Conservation (phyloP, 257 asterid genomes). For the Misopates orontium region DNA sequence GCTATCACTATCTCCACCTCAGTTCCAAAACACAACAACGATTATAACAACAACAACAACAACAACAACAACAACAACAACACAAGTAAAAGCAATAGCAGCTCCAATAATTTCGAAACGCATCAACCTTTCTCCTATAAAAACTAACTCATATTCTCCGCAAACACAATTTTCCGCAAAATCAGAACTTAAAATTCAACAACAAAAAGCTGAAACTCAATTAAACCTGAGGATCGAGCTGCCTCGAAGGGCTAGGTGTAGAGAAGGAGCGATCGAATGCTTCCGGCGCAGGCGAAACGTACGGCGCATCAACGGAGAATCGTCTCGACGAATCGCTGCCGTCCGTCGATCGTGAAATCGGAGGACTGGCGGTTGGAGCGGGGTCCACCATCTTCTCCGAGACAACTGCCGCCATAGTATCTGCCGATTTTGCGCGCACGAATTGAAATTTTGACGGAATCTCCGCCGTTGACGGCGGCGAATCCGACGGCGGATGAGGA, state of each 20-base stretch:
- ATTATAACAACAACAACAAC: background rate
- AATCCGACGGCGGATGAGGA: background rate
- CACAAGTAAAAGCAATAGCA: background rate
- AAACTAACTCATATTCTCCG: no score
- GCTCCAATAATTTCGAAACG: background rate
- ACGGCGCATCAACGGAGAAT: slow-evolving; percentile 38
- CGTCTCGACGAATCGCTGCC: slow-evolving; percentile 41
- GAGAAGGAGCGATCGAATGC: slow-evolving; percentile 45
- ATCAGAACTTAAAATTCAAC: background rate
- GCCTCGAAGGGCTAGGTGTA: slow-evolving; percentile 50
- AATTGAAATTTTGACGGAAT: background rate
- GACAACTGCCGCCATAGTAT: background rate
- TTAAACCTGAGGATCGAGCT: slow-evolving; percentile 55
- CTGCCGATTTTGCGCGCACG: background rate
- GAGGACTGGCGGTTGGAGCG: slow-evolving; percentile 44
- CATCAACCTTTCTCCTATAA: background rate
- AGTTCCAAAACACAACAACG: background rate
- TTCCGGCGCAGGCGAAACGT: slow-evolving; percentile 36
- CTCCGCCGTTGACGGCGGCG: slow-evolving; percentile 23
- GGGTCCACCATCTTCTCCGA: slow-evolving; percentile 35
- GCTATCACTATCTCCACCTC: slow-evolving; percentile 7
- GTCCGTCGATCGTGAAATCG: slow-evolving; percentile 53
- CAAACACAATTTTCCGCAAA: no score
- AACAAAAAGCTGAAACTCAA: slow-evolving; percentile 9
- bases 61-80: background rate